Conservation (phyloP, 108 stramenopile genomes). For the Cyclotella cryptica region DNA sequence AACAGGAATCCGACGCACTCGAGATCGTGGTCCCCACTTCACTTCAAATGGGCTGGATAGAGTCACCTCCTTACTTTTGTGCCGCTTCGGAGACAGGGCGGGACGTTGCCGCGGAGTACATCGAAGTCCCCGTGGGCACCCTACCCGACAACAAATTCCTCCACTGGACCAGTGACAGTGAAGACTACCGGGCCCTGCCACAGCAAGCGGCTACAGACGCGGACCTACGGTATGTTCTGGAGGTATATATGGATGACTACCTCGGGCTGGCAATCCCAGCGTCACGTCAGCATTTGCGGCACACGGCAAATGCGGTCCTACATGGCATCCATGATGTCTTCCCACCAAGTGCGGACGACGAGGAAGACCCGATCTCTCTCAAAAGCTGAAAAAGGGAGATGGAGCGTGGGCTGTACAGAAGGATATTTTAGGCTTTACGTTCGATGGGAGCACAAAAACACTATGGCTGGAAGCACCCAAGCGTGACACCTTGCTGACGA, state of each 20-base stretch:
- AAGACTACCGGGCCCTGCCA: neutral
- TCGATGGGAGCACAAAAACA: neutral
- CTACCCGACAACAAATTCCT: conserved; percentile 2
- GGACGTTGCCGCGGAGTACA: conserved; percentile 18
- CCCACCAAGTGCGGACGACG: neutral
- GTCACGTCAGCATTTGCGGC: neutral
- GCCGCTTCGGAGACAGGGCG: conserved; percentile 24
- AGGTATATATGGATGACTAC: conserved; percentile 38
- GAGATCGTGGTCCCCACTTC: conserved; percentile 4
- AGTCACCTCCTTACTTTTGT: conserved; percentile 10
- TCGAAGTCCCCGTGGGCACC: neutral
- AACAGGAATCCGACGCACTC: neutral
- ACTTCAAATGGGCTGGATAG: conserved; percentile 12
- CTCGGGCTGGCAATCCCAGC: neutral
- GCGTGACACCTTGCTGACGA: neutral
- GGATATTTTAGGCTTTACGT: neutral
- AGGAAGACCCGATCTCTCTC: conserved; percentile 36
- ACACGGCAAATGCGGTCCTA: neutral
- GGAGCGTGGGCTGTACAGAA: neutral
- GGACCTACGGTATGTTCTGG: neutral
- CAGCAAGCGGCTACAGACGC: too few species aligned
- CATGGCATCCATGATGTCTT: conserved; percentile 27
- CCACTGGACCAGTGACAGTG: neutral
- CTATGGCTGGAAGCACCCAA: neutral
- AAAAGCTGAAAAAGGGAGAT: conserved; percentile 9